phyloP scores from a whole-genome alignment of 768 basidiomycete species.

The Serendipita sp. region DNA sequence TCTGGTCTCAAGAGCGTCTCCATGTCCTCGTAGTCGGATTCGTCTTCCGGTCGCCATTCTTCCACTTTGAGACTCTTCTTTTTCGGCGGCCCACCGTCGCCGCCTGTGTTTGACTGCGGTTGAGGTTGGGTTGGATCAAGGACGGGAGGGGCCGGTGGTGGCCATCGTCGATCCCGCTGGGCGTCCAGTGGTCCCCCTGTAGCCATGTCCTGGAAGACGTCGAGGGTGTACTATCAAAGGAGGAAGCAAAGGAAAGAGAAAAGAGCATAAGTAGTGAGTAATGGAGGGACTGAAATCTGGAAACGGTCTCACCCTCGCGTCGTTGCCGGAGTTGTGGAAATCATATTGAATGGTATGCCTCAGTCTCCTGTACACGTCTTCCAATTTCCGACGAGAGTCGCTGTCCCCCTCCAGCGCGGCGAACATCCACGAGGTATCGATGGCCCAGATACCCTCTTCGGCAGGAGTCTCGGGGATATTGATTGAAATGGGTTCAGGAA shows the following conservation, averaged over 20 bases:
- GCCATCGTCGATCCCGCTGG: constrained; percentile 71
- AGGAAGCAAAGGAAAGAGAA: too few species aligned
- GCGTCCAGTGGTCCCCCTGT: constrained; percentile 54
- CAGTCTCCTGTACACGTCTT: constrained; percentile 47
- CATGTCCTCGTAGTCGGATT: background rate
- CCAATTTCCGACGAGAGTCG: constrained; percentile 38
- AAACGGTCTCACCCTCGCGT: constrained; percentile 49
- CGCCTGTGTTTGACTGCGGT: too few species aligned
- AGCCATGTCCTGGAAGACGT: constrained; percentile 55
- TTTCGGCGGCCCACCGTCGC: background rate
- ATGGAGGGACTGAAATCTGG: background rate
- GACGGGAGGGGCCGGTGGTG: constrained; percentile 16
- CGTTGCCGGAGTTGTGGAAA: constrained; percentile 78
- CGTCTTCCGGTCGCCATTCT: background rate
- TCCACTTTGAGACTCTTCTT: background rate
- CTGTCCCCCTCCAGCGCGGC: constrained; percentile 53
- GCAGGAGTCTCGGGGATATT: constrained; percentile 42
- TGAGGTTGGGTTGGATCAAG: too few species aligned
- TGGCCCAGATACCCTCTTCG: constrained; percentile 38
- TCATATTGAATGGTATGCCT: constrained; percentile 34
- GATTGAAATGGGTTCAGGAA: constrained; percentile 35
- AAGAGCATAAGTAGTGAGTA: constrained; percentile 8
- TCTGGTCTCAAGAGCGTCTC: background rate
- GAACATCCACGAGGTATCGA: constrained; percentile 67
- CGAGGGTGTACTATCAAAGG: constrained; percentile 45